Conservation (phyloP, 176 grass and related monocot species). For the Calamus simplicifolius region DNA sequence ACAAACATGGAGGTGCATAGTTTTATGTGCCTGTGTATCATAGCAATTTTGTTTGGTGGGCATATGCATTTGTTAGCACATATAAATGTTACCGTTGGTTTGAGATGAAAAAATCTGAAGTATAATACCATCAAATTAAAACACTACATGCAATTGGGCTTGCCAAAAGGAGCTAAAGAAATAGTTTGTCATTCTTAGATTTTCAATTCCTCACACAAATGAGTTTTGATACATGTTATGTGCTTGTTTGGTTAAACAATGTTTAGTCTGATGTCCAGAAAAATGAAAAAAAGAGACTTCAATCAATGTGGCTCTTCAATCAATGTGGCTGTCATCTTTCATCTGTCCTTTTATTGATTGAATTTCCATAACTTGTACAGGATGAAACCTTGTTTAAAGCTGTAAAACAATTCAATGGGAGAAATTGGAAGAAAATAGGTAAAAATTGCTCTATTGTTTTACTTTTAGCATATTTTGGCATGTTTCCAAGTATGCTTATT, state of each 20-base stretch:
- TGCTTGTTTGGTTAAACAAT: too few relatives aligned
- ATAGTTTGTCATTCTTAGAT: too few relatives aligned
- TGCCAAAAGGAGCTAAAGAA: too few relatives aligned
- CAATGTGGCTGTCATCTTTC: not conserved
- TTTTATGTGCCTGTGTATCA: not conserved
- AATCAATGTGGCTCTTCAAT: not conserved
- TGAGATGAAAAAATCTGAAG: too few relatives aligned
- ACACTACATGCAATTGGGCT: too few relatives aligned
- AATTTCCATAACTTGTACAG: constrained; percentile 4
- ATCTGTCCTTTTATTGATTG: not conserved
- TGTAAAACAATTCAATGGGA: constrained; percentile 12
- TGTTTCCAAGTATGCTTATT: not conserved
- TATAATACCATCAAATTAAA: too few relatives aligned
- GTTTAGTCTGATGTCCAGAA: too few relatives aligned
- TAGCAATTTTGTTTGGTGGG: not conserved
- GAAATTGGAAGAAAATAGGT: constrained; percentile 18
- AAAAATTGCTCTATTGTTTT: not conserved
- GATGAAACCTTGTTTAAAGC: not conserved
- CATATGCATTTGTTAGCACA: not conserved
- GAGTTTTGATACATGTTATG: too few relatives aligned
- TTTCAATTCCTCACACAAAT: too few relatives aligned
- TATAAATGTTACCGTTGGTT: not conserved
- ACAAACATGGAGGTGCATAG: not conserved
- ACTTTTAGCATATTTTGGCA: not conserved
- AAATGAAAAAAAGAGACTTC: not conserved